These are phyloP conservation scores for Hemisphaericaspora xylofermentans DNA, from an alignment of 1,139 yeast species.

Conservation along the genomic window DNA sequence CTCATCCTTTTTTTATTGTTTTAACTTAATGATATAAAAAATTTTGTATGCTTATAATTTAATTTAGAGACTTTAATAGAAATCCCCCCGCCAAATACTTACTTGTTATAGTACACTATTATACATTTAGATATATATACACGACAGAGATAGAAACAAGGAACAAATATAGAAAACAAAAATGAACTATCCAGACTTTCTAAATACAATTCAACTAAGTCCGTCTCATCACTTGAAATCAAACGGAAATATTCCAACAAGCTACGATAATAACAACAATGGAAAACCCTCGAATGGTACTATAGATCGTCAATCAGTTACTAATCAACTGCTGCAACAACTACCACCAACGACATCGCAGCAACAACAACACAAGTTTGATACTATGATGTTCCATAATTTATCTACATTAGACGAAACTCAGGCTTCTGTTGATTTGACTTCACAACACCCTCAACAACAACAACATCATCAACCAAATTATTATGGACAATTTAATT, in stretches of 20 bases:
- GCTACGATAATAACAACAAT: conserved; percentile 5
- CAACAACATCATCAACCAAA: not conserved
- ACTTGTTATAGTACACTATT: not conserved
- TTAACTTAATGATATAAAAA: too few species aligned
- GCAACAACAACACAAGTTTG: conserved; percentile 17
- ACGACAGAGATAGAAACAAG: conserved; percentile 11
- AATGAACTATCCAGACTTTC: conserved; percentile 41
- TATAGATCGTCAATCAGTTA: too few species aligned
- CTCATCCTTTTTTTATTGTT: too few species aligned
- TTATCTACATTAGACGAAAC: conserved; percentile 24
- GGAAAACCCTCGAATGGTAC: conserved; percentile 16
- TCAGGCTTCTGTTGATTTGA: conserved; percentile 7
- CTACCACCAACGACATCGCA: conserved; percentile 2
- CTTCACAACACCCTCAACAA: conserved; percentile 1
- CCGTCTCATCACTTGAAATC: not conserved
- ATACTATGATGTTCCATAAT: conserved; percentile 29
- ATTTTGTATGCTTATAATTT: too few species aligned
- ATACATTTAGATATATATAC: too few species aligned
- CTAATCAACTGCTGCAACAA: conserved; percentile 1
- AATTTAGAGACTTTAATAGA: too few species aligned
- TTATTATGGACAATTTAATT: conserved; percentile 5
- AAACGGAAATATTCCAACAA: not conserved
- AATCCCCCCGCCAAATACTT: not conserved
- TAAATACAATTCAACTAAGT: conserved; percentile 13
- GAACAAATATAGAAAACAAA: conserved; percentile 13